Evolutionary conservation across 1,284 basidiomycete genomes (phyloP), one percentile per base, ranked within the genome.

Genomic region (Sanguinoderma infundibulare): DNA sequence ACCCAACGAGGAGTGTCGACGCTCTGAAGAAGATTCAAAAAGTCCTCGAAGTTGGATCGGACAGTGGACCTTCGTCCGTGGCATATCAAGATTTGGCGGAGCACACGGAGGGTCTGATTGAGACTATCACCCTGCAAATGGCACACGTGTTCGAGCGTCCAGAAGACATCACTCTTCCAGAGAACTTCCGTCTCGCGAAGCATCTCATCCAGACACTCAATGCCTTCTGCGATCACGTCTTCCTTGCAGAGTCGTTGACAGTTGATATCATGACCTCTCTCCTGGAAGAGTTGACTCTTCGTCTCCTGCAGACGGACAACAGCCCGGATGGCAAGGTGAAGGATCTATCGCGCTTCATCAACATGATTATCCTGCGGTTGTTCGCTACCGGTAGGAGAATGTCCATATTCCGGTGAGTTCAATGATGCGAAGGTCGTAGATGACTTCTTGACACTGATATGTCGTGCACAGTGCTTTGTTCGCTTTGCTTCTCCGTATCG

Each of bases 151-250:
- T 97, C 71, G 92, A 94, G 59, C 84, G 86, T 50, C 87, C 87
- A 1, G 87, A 92, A 28, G 87, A 91, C 53, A 80, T 97, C 30
- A 75, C 86, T 5, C 81, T 86, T 5, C 87, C 90, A 20, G 86
- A 90, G 65, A 93, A 92, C 70, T 94, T 97, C 77, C 86, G 96
- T 46, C 81, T 98, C 9, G 94, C 96, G 56, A 98, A 98, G 76
- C 96, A 98, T 75, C 84, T 98, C 55, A 97, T 98, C 69, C 95
- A 98, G 75, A 95, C 95, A 0, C 83, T 96, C 34, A 95, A 95
- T 70, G 92, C 92, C 32, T 95, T 96, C 74, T 96, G 94, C 70
- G 95, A 96, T 70, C 92, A 95, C 72, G 76, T 86, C 24, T 83
- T 91, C 62, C 80, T 96, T 39, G 91, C 92, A 6, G 90, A 94